phyloP scores from a whole-genome alignment of 2,329 filamentous ascomycete species.

The Teratosphaeria gauchensis region DNA sequence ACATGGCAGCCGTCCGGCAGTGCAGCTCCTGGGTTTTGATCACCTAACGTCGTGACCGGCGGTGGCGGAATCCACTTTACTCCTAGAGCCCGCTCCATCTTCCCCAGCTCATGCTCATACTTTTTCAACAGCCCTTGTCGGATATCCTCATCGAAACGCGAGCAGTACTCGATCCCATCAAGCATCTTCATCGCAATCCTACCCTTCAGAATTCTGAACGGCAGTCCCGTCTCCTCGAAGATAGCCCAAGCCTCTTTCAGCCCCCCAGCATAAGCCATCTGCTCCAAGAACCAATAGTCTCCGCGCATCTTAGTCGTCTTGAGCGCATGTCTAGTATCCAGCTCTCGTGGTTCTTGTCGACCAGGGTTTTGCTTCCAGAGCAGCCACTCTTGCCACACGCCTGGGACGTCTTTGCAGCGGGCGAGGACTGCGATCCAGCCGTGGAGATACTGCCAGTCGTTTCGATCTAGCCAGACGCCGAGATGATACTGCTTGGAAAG shows the following conservation, averaged over 20 bases:
- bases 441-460: constrained; percentile 25
- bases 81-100: constrained; percentile 23
- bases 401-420: constrained; percentile 20
- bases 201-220: constrained; percentile 14
- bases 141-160: constrained; percentile 17
- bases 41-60: not conserved
- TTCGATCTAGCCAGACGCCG: constrained; percentile 20
- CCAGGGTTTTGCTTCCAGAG: constrained; percentile 20
- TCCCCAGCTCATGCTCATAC: constrained; percentile 20
- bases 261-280: constrained; percentile 22
- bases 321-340: constrained; percentile 1
- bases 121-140: constrained; percentile 18
- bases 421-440: constrained; percentile 27
- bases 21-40: not conserved
- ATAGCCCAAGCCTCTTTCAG: constrained; percentile 22
- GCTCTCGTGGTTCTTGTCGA: constrained; percentile 12
- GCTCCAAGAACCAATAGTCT: constrained; percentile 27
- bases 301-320: constrained; percentile 20
- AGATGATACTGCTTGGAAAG: constrained; percentile 23
- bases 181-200: constrained; percentile 16
- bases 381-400: constrained; percentile 26
- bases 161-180: constrained; percentile 17
- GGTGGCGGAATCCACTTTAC: constrained; percentile 18
- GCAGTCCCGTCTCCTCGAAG: constrained; percentile 14
- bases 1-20: constrained; percentile 2